These are phyloP conservation scores for Glycine latifolia DNA, from an alignment of 306 rosid species.

Conservation along the genomic window DNA sequence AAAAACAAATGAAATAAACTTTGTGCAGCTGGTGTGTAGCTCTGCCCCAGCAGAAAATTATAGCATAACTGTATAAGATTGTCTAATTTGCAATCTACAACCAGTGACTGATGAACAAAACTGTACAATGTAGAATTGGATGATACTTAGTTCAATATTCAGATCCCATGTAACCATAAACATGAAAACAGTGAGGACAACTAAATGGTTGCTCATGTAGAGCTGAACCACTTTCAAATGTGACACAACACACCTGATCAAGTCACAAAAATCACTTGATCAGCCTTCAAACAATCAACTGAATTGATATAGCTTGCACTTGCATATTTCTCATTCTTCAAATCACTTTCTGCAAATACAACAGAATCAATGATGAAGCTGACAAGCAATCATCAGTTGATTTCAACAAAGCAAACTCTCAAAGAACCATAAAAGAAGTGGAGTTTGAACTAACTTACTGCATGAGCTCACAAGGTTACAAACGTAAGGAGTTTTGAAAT, in stretches of 20 bases:
- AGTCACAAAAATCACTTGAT: slow-evolving; percentile 62
- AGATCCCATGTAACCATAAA: not conserved
- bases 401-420: slow-evolving; percentile 63
- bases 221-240: too few species aligned
- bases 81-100: slow-evolving; percentile 25
- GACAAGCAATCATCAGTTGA: slow-evolving; percentile 78
- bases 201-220: too few species aligned
- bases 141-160: not conserved
- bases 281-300: not conserved
- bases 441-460: too few species aligned
- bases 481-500: not conserved
- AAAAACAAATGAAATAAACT: not conserved
- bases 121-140: not conserved
- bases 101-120: not conserved
- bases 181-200: not conserved
- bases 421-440: slow-evolving; percentile 46
- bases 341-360: slow-evolving; percentile 79
- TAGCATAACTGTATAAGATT: not conserved
- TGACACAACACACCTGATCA: not conserved
- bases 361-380: slow-evolving; percentile 87
- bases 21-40: too few species aligned
- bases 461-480: not conserved
- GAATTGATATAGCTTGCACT: not conserved
- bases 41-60: not conserved
- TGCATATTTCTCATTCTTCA: slow-evolving; percentile 66